Base-by-base conservation (phyloP, 345 rosid genomes). In the Brassica rapa region DNA sequence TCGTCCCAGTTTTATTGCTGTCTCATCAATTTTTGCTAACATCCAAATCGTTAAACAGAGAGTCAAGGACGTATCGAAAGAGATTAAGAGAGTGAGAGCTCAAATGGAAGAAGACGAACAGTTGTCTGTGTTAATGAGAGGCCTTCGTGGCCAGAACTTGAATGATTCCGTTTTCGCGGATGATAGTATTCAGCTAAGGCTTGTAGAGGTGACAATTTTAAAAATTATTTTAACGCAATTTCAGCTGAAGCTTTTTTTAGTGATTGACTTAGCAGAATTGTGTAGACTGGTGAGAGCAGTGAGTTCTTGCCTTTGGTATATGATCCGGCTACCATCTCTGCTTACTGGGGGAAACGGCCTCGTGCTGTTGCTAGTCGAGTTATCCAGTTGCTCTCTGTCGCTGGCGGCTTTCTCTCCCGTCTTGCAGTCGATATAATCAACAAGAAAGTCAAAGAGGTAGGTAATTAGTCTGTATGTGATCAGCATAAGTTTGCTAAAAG, bases 81-180 rank as follows among this genome's bases (percentile, higher is more conserved):
- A 94, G 85, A 94, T 94, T 11, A 88, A 92, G 77, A 84, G 97
- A 75, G 92, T 92, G 62, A 86, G 97, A 76, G 97, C 95, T 56
- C 95, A 94, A 73, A 92, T 92, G 97, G 98, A 94, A 85, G 89
- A 92, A 81, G 86, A 94, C 76, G 98, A 94, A 70, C 83, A 90
- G 55, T 62, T 94, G 55, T 81, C 98, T 8, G 89, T 86, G n/a
- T 76, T 92, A 1, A 94, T 94, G 98, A 86, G 84, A 83, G 98
- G 98, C 3, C 87, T 94, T 70, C 89, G 97, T 57, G 98, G 98
- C 37, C 98, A 90, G 83, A 94, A 92, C 76, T 71, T 94, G 77
- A 88, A 87, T 71, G 98, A 94, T 74, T 82, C 87, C 0, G 89
- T 85, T 70, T 92, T 94, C 68, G 97, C 98, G 2, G 98, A 89